phyloP scores from a whole-genome alignment of 129 eudicot species.

The carrot (Daucus carota) region DH1_v3.0 NC_030383.2:49139501-49140000 shows the following conservation, averaged over 20 bases:
- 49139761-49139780: not conserved
- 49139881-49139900: not conserved
- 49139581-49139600: not conserved
- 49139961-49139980: not conserved
- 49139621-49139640: not conserved
- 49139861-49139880: not conserved
- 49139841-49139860: not conserved
- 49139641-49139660: not conserved
- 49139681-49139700: not conserved
- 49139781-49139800: not conserved
- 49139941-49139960: not conserved
- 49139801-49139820: not conserved
- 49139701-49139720: not conserved
- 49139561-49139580: not conserved
- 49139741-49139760: not conserved
- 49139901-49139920: not conserved
- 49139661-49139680: not conserved
- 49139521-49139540: not conserved
- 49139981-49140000: not conserved
- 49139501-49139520: not conserved
- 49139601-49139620: not conserved
- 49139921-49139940: not conserved
- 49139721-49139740: not conserved
- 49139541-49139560: not conserved
- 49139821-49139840: not conserved